Evolutionary conservation across 768 basidiomycete genomes (phyloP).

Genomic region (Hericium rajendrae): DNA sequence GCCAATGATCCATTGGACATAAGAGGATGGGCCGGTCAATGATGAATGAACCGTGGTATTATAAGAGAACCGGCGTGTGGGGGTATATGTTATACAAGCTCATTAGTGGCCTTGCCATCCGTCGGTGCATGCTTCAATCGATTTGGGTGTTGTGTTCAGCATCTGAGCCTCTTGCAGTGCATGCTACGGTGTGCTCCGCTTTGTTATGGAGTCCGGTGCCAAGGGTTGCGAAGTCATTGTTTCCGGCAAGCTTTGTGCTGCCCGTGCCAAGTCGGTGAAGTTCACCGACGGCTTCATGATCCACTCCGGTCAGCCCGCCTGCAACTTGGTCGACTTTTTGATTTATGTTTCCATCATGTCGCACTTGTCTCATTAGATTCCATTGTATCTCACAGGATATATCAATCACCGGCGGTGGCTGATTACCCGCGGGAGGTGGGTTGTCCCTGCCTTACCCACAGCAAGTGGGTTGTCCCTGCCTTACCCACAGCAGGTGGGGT

Average conservation of each 20-base stretch:
- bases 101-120: conserved; percentile 97
- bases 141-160: background rate
- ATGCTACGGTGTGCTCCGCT: conserved; percentile 99
- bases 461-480: too few relatives aligned
- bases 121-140: conserved; percentile 53
- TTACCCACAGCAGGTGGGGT: too few relatives aligned
- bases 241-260: conserved; percentile 98
- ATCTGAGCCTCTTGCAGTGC: conserved; percentile 39
- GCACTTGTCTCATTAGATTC: too few relatives aligned
- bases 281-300: conserved; percentile 99
- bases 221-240: conserved; percentile 99
- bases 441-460: too few relatives aligned
- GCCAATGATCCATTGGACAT: too few relatives aligned
- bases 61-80: too few relatives aligned
- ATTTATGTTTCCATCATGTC: background rate
- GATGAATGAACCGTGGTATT: too few relatives aligned
- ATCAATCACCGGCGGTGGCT: too few relatives aligned
- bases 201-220: conserved; percentile 99
- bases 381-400: too few relatives aligned
- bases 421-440: too few relatives aligned
- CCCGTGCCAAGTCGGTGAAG: conserved; percentile 99
- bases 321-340: too few relatives aligned
- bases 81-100: conserved; percentile 64
- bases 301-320: conserved; percentile 98
- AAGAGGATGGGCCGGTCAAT: too few relatives aligned